Percentiles rank a stretch among this genome's conserved stretches.
phyloP scores from a whole-genome alignment of 257 asterid species.

The Paraleonurus japonicus region DNA sequence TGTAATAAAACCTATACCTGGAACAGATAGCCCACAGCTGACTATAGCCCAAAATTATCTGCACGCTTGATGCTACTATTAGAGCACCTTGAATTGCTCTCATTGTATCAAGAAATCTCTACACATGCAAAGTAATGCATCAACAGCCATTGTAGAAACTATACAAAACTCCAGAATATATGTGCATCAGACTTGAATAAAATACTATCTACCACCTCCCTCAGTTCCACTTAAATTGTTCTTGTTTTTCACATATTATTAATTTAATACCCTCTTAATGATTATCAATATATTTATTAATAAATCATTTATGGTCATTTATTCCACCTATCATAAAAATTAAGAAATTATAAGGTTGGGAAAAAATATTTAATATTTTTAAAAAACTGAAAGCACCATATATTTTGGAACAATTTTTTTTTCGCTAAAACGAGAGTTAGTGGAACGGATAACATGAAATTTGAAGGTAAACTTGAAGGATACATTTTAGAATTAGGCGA shows the following conservation, averaged over 20 bases:
- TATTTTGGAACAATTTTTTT: too few species aligned
- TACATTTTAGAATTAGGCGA: not conserved
- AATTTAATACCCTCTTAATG: too few species aligned
- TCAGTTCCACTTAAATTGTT: too few species aligned
- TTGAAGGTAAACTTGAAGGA: not conserved
- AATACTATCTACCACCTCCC: too few species aligned
- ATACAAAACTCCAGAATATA: not conserved
- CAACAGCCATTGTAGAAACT: not conserved
- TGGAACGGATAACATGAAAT: not conserved
- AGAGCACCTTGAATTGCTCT: slow-evolving; percentile 92
- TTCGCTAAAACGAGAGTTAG: too few species aligned
- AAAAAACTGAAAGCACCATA: too few species aligned
- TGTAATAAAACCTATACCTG: slow-evolving; percentile 45
- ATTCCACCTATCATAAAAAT: too few species aligned
- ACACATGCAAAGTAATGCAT: slow-evolving; percentile 22
- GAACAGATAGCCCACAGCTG: slow-evolving; percentile 99
- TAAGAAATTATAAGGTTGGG: too few species aligned
- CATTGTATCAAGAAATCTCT: slow-evolving; percentile 86
- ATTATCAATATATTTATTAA: too few species aligned
- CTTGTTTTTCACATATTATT: too few species aligned
- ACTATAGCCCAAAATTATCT: slow-evolving; percentile 90
- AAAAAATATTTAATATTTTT: too few species aligned
- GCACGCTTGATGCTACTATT: slow-evolving; percentile 94
- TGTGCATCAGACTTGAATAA: not conserved
- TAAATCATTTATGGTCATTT: too few species aligned